Base-by-base conservation (phyloP, 805 yeast species). In the Sungouiozyma intestinalis region DNA sequence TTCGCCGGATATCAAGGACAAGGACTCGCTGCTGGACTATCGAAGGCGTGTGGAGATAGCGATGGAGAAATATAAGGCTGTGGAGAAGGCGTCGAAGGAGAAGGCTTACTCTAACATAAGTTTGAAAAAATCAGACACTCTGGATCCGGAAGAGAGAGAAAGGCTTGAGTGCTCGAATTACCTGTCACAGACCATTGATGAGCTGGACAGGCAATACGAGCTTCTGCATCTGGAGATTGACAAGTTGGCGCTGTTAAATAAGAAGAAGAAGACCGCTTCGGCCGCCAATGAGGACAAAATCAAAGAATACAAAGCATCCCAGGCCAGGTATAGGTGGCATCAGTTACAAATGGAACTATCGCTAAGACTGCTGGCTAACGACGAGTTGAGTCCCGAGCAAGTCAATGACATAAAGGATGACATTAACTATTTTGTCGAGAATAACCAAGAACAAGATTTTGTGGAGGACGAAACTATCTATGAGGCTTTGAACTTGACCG, bases 31-130 rank as follows among this genome's bases (percentile, higher is more conserved):
- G 46, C 71, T 82, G 43, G 96, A 90, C 54, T 83, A 87, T 56
- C 70, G 92, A 50, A 68, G 74, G 55, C 62, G 77, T 32, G 84
- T 82, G 43, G 81, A 76, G 49, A 67, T 69, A 48, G 94, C 94
- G 45, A 90, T 90, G 98, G 98, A 90, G 63, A 76, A 87, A 57
- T 90, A 90, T 66, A 92, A 90, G 62, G 95, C 87, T 42, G 88
- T 88, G 49, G 98, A 90, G 64, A 85, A 87, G 63, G 84, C 83
- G 42, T 81, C 86, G 66, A 90, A 90, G 66, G 88, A 94, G 43
- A 90, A 90, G 63, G 96, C 95, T 18, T 90, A 85, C 58, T 79
- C 92, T 16, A 86, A 85, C 60, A 97, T 88, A 59, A 95, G 96
- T 3, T 71, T 90, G 51, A 87, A 83, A 45, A 75, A 76, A 60